Evolutionary conservation across 1,284 basidiomycete species (phyloP).

Genomic region (Ceratobasidium sp.): DNA sequence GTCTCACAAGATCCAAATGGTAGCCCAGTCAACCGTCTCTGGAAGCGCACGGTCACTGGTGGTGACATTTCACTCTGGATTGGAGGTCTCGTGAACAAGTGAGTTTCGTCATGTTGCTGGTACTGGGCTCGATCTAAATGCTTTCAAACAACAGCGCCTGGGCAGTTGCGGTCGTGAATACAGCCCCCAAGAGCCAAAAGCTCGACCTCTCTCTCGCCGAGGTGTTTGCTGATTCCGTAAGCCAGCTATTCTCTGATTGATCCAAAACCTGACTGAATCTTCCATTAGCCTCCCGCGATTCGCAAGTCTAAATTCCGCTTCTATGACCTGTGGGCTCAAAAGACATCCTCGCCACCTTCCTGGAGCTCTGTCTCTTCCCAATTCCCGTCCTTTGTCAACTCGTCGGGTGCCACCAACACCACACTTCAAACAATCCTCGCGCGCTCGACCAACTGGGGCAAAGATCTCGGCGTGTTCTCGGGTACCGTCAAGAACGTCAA

Average conservation of each 20-base stretch:
- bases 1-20: conserved; percentile 39
- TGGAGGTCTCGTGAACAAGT: conserved; percentile 36
- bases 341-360: conserved; percentile 38
- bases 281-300: conserved; percentile 43
- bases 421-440: conserved; percentile 23
- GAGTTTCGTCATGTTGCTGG: not conserved
- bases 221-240: conserved; percentile 50
- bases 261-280: not conserved
- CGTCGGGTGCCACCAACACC: conserved; percentile 2
- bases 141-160: conserved; percentile 28
- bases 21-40: conserved; percentile 38
- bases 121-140: no score
- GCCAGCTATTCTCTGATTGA: conserved; percentile 8
- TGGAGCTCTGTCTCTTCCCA: conserved; percentile 21
- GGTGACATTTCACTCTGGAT: conserved; percentile 39
- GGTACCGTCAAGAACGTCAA: conserved; percentile 45
- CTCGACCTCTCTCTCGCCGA: conserved; percentile 49
- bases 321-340: conserved; percentile 53
- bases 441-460: conserved; percentile 49
- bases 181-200: conserved; percentile 48
- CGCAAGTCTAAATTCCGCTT: conserved; percentile 48
- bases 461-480: conserved; percentile 46
- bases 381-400: conserved; percentile 22
- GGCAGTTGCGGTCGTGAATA: conserved; percentile 52
- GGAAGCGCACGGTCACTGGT: conserved; percentile 35